Base-by-base conservation (phyloP, 2,329 filamentous ascomycete species). In the Trichoderma aggressivum region DNA sequence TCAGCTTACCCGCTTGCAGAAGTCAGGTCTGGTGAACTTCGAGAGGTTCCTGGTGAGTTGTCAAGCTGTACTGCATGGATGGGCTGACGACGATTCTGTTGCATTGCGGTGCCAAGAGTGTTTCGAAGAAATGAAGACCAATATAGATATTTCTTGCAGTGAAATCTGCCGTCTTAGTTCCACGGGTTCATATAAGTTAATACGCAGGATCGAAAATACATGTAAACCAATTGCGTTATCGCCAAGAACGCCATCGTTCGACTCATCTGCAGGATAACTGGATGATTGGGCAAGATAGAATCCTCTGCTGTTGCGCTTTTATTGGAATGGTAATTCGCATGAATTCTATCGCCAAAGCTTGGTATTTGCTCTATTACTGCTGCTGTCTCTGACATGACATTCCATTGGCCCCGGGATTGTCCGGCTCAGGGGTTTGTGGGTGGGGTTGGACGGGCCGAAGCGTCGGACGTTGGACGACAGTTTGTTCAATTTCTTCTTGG, bases 391-490 rank as follows among this genome's bases (percentile, higher is more conserved):
- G 14, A 5, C n/a, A 6, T 8, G 39, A 32, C 7, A 11, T 39
- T 30, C 30, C 43, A 61, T 47, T 50, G 55, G 55, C 26, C 16
- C 47, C 39, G 39, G 28, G n/a, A 10, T 36, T 21, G 7, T 53
- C 66, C 30, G 66, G 66, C 56, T 53, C 39, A 43, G 66, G 39
- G 56, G 34, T 56, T 58, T 16, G 36, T 7, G n/a, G 18, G 66
- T 53, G 66, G 66, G 30, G 56, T 60, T 53, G 28, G 56, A 68
- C 66, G 66, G 66, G 56, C 66, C 66, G 66, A 53, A 32, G 47
- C 39, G 39, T 39, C 56, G 26, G 30, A 28, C 14, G 56, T 61
- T 50, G 16, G 26, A 61, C 21, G 56, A 16, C 65, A 34, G 36
- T 39, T 21, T 16, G n/a, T 24, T 21, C 36, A 32, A 24, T n/a